Evolutionary conservation across 2,329 filamentous ascomycete species (phyloP), one percentile per base, ranked within the genome.

Genomic region (Botrytis pseudocinerea): DNA sequence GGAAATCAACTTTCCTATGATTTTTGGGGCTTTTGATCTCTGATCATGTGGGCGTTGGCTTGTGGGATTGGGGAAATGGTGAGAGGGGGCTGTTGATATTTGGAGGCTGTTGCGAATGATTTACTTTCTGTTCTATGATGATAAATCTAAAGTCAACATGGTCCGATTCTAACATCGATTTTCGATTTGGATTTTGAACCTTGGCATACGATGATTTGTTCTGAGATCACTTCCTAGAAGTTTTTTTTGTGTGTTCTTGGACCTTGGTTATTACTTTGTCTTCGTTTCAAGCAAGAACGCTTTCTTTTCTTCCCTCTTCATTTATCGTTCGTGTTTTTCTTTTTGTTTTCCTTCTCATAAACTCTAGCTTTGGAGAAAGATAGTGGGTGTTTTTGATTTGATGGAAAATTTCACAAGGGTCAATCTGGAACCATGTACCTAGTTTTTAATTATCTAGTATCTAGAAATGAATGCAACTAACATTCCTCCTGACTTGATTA

Each of bases 91-190:
- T 48, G 20, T 48, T 48, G 18, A 35, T 32, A 48, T 16, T 35
- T 18, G 20, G 16, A 20, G 20, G 28, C 22, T 48, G 12, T 25
- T 35, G 22, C 1, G 59, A 46, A 25, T 20, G 10, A 3, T 46
- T 64, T 8, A 62, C 40, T 65, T 48, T 48, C 28, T 38, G 62
- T 25, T 65, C 63, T 65, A 25, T 65, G 63, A 65, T 65, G 61
- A 46, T 32, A 7, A 46, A 28, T 2, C 2, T 8, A 3, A 28
- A 32, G 40, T 64, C 40, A 46, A 22, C 1, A 42, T 4, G 61
- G 61, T 14, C 9, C 61, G 8, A 14, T 32, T 32, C 22, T 10
- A 18, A 64, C 9, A 12, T 46, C 40, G 46, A 32, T 32, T 4
- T 22, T 32, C 22, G 61, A 64, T 46, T 14, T 46, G 61, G n/a